Percentiles rank a stretch among this genome's conserved stretches.
Evolutionary conservation across 1,139 yeast species (phyloP).

Genomic region (Debaryomyces coudertii): DNA sequence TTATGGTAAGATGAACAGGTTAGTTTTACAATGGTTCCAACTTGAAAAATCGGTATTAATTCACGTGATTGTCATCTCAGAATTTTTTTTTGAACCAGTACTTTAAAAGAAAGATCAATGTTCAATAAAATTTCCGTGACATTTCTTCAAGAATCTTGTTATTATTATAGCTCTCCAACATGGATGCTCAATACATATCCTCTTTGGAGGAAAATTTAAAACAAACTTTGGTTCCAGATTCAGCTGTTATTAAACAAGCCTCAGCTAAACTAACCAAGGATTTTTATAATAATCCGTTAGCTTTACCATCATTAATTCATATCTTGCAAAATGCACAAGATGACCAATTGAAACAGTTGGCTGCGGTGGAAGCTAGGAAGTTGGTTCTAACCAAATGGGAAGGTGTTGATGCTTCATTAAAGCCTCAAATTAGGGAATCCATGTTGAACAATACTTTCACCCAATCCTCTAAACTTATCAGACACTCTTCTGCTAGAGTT

Average conservation of each 20-base stretch:
- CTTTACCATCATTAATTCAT: constrained; percentile 83
- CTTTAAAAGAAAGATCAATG: neutral
- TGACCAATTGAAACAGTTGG: constrained; percentile 73
- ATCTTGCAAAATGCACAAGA: constrained; percentile 70
- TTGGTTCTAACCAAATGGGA: constrained; percentile 77
- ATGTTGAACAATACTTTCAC: constrained; percentile 71
- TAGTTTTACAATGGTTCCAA: neutral
- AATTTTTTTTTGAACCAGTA: constrained; percentile 10
- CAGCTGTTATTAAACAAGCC: constrained; percentile 80
- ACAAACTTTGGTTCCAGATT: constrained; percentile 76
- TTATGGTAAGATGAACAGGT: neutral
- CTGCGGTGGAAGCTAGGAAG: constrained; percentile 95
- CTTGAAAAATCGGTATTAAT: neutral
- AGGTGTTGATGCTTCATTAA: constrained; percentile 51
- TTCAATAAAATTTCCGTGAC: constrained; percentile 5
- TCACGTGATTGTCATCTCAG: constrained; percentile 14
- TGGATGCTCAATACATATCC: constrained; percentile 73
- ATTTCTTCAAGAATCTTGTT: constrained; percentile 4
- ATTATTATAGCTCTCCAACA: constrained; percentile 13
- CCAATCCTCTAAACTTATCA: constrained; percentile 59
- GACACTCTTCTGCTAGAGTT: constrained; percentile 90
- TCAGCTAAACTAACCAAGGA: constrained; percentile 73
- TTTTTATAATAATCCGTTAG: constrained; percentile 69
- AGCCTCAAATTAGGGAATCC: constrained; percentile 65
- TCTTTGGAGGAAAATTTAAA: constrained; percentile 78